A percentile compares a stretch with the other conserved stretches of the same genome.
Conservation (phyloP, 2,329 filamentous ascomycete genomes). For the Fusarium torreyae region DNA sequence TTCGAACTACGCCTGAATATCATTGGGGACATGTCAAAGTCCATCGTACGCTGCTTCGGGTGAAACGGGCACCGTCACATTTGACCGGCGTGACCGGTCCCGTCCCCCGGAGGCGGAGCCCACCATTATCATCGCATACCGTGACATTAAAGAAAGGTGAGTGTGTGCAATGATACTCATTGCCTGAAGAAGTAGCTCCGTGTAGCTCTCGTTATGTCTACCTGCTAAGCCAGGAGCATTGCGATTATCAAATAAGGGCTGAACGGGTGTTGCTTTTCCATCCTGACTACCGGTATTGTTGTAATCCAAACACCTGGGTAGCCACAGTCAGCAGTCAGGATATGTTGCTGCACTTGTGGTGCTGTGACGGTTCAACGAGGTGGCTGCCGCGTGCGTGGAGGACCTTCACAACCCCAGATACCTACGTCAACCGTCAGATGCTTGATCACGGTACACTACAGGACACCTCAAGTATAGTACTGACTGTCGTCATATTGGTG, state of each 20-base stretch:
- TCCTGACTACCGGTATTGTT: background rate
- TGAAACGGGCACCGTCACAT: slow-evolving; percentile 8
- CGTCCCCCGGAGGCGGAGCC: slow-evolving; percentile 20
- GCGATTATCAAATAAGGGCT: slow-evolving; percentile 6
- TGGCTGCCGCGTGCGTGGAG: background rate
- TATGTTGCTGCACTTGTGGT: background rate
- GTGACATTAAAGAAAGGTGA: slow-evolving; percentile 14
- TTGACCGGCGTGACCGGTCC: slow-evolving; percentile 6
- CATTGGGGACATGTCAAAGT: background rate
- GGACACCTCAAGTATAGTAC: background rate
- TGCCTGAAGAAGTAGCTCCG: slow-evolving; percentile 1
- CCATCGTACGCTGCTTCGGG: background rate
- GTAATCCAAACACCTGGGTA: slow-evolving; percentile 12
- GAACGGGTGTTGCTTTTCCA: slow-evolving; percentile 2
- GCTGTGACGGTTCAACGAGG: background rate
- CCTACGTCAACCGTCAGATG: background rate
- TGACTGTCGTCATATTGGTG: slow-evolving; percentile 9
- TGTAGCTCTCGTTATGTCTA: background rate
- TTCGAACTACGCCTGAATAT: background rate
- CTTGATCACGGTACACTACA: background rate
- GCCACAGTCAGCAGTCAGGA: background rate
- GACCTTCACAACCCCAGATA: background rate
- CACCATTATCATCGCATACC: slow-evolving; percentile 16
- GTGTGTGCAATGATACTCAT: background rate
- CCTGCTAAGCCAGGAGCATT: slow-evolving; percentile 1